These are phyloP conservation scores for Pseudozyma sp. DNA, from an alignment of 1,284 basidiomycete species.

Conservation along the genomic window DNA sequence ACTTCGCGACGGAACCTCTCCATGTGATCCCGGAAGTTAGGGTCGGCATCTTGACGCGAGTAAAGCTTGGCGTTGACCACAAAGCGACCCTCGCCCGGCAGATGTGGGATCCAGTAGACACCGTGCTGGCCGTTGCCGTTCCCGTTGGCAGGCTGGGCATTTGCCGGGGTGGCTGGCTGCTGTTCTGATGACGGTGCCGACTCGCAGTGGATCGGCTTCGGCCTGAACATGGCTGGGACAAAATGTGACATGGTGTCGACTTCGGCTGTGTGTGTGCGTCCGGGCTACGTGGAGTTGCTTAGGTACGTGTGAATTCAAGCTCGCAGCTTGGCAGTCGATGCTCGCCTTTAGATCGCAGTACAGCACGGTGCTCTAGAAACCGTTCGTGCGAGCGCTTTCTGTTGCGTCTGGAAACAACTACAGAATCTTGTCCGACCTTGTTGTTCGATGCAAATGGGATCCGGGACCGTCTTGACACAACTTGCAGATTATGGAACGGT, in stretches of 20 bases:
- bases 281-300: background rate
- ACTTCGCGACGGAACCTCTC: conserved; percentile 60
- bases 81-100: conserved; percentile 63
- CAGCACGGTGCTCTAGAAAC: no score
- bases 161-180: conserved; percentile 8
- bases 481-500: background rate
- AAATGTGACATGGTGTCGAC: conserved; percentile 48
- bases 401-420: no score
- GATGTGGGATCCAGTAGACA: conserved; percentile 56
- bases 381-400: no score
- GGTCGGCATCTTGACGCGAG: conserved; percentile 57
- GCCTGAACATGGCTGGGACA: conserved; percentile 50
- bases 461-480: no score
- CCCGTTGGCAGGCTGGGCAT: conserved; percentile 22
- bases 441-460: background rate
- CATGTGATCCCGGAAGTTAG: conserved; percentile 57
- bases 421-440: background rate
- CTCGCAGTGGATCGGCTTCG: conserved; percentile 49
- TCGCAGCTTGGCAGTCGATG: no score
- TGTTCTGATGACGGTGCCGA: conserved; percentile 31
- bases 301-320: no score
- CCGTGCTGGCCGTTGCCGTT: conserved; percentile 34
- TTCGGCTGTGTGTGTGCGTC: background rate
- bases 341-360: no score
- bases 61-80: conserved; percentile 62